Base-by-base conservation (phyloP, 148 eudicot genomes). In the Drosera capensis region DNA sequence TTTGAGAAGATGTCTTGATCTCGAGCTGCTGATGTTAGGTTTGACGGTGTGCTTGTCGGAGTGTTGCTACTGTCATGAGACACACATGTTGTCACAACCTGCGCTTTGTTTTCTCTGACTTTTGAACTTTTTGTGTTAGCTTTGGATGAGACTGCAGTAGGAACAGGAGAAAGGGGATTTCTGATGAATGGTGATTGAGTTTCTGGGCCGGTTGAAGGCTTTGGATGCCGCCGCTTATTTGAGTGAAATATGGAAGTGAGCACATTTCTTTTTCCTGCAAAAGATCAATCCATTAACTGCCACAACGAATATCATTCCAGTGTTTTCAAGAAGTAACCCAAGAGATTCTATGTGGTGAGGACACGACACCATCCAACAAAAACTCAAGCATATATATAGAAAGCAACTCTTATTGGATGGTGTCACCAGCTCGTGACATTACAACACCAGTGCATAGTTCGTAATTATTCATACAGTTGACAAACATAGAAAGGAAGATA, bases 91-190 rank as follows among this genome's bases (percentile, higher is more conserved):
- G 54, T 21, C 14, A 34, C 14, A 14, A 39, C 48, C 43, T 45
- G 70, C 26, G 28, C 11, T 9, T 3, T 46, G 53, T n/a, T 46
- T 23, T 40, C 52, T 21, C 63, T 45, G 39, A 57, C 62, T 44
- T 67, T 74, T 56, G 69, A 48, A 11, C 59, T 70, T 3, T 52
- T 56, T 14, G 62, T 46, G 46, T 67, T 61, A 15, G 59, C 43
- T 14, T 54, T 52, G 1, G 63, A 63, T 31, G 64, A 22, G 14
- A 40, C 54, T n/a, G 62, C 14, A 20, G 67, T 58, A 19, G 68
- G 54, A 31, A 72, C 52, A 1, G 79, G 72, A 22, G 92, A 70
- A 51, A 74, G 71, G 20, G 92, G 75, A 49, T 74, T 70, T 44
- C 88, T 38, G 16, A 24, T 46, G 17, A 54, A 19, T 12, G 58